These are phyloP conservation scores for Lasiodiplodia gonubiensis DNA, from an alignment of 2,329 filamentous ascomycete genomes.

Conservation along the genomic window DNA sequence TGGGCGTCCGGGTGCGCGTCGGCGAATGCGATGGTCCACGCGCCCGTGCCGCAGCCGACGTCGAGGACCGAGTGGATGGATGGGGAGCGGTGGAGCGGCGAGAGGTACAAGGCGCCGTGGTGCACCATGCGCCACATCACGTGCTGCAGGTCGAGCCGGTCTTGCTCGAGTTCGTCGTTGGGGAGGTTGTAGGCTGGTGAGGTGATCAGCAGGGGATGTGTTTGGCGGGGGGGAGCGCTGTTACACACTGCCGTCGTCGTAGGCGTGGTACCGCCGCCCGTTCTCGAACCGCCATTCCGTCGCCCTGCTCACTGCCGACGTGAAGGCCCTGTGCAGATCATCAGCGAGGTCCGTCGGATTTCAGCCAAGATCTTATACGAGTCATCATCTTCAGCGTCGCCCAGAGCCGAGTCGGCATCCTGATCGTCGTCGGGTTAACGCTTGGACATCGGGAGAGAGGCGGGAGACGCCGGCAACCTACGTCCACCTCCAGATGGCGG, in stretches of 20 bases:
- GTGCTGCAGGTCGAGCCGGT: conserved; percentile 27
- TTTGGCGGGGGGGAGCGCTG: too few relatives aligned
- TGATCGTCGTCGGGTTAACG: not conserved
- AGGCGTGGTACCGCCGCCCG: conserved; percentile 23
- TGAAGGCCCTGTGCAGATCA: conserved; percentile 13
- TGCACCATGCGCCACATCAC: conserved; percentile 38
- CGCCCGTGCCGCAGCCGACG: conserved; percentile 35
- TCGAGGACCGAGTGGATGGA: conserved; percentile 17
- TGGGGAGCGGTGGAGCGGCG: conserved; percentile 34
- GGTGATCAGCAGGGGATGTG: not conserved
- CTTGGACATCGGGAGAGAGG: too few relatives aligned
- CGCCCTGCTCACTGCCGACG: not conserved
- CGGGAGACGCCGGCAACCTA: not conserved
- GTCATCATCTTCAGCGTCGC: not conserved
- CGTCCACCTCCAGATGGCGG: conserved; percentile 17
- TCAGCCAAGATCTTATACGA: not conserved
- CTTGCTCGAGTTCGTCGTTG: conserved; percentile 25
- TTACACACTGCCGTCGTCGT: conserved; percentile 1
- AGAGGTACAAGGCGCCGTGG: conserved; percentile 43
- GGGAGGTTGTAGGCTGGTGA: conserved; percentile 28
- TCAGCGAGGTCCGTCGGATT: not conserved
- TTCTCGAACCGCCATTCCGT: conserved; percentile 27
- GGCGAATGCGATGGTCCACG: conserved; percentile 32
- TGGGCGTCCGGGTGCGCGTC: conserved; percentile 43
- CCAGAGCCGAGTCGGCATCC: conserved; percentile 8